Evolutionary conservation across 345 rosid genomes (phyloP), one percentile per base, ranked within the genome.

Genomic region (Gossypium thurberi): DNA sequence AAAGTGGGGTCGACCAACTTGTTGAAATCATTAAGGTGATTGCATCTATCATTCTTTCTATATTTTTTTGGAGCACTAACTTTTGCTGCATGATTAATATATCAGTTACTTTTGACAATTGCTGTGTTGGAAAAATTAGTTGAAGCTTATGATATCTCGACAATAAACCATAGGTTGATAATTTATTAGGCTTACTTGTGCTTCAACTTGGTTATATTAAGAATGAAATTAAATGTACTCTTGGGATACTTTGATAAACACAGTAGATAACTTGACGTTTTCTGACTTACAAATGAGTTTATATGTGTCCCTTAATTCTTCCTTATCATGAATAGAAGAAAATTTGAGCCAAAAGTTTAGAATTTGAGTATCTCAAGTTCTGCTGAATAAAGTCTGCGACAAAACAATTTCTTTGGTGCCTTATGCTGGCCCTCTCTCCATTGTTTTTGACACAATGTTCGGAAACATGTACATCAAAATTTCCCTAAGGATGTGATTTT

Each of bases 21-120:
- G 98, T 95, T 51, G 98, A 95, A 84, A 92, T 95, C 77, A 92
- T 95, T 76, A 95, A 95, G 99, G 99, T 95, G 79, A 79, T 55
- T 51, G 26, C 58, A 14, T 56, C 67, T 59, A 46, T 71, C 55
- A 20, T n/a, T 43, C 47, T 23, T 44, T 17, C 33, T 56, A 63
- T 47, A 25, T 7, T 26, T 18, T 64, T 8, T 8, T 4, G 6
- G 40, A 20, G 5, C 43, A 8, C 26, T 65, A 65, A n/a, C 70
- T 44, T 51, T 65, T 51, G 20, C 6, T 42, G 48, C 70, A 15
- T 43, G 51, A 6, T 53, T 18, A 51, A 74, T 55, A 53, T 52
- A 51, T 18, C 18, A 9, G 48, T 53, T 53, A 53, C 56, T 20
- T 37, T 74, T 64, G 23, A 64, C 40, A 44, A n/a, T 17, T 56